Evolutionary conservation across 2,329 filamentous ascomycete genomes (phyloP).

Genomic region (Ophiobolus disseminans): DNA sequence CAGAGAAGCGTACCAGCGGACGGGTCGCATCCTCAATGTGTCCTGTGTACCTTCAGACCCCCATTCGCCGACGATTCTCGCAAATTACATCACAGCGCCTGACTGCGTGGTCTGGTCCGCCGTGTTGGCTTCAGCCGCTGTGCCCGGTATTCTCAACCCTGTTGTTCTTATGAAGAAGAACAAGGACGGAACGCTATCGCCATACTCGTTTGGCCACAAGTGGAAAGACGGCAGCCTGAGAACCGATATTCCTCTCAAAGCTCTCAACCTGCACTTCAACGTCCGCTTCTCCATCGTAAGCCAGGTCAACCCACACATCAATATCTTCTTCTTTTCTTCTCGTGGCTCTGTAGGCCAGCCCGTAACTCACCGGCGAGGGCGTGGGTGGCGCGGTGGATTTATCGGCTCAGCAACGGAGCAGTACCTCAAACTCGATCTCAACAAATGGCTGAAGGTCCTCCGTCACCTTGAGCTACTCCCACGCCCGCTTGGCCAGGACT

Average conservation of each 20-base stretch:
- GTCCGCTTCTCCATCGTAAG: slow-evolving; percentile 94
- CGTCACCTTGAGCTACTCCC: slow-evolving; percentile 91
- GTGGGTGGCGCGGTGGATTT: slow-evolving; percentile 95
- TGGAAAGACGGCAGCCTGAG: slow-evolving; percentile 97
- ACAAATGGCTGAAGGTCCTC: slow-evolving; percentile 96
- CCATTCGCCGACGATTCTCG: slow-evolving; percentile 88
- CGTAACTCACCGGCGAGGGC: slow-evolving; percentile 90
- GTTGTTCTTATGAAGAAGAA: slow-evolving; percentile 92
- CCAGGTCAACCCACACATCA: slow-evolving; percentile 95
- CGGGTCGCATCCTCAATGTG: slow-evolving; percentile 92
- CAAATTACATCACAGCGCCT: slow-evolving; percentile 92
- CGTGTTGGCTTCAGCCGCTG: slow-evolving; percentile 90
- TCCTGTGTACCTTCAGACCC: slow-evolving; percentile 95
- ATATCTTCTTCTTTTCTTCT: slow-evolving; percentile 97
- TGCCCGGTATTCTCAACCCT: slow-evolving; percentile 94
- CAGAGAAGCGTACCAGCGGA: slow-evolving; percentile 90
- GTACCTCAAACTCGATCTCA: slow-evolving; percentile 94
- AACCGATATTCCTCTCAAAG: slow-evolving; percentile 94
- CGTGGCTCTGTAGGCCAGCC: slow-evolving; percentile 89
- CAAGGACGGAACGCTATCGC: slow-evolving; percentile 75
- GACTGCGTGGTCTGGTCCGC: slow-evolving; percentile 99
- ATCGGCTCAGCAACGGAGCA: slow-evolving; percentile 91
- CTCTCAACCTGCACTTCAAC: slow-evolving; percentile 95
- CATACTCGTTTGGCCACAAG: slow-evolving; percentile 97
- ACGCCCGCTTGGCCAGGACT: slow-evolving; percentile 89